These are phyloP conservation scores for Xylaria curta DNA, from an alignment of 495 filamentous ascomycete species.

Conservation along the genomic window DNA sequence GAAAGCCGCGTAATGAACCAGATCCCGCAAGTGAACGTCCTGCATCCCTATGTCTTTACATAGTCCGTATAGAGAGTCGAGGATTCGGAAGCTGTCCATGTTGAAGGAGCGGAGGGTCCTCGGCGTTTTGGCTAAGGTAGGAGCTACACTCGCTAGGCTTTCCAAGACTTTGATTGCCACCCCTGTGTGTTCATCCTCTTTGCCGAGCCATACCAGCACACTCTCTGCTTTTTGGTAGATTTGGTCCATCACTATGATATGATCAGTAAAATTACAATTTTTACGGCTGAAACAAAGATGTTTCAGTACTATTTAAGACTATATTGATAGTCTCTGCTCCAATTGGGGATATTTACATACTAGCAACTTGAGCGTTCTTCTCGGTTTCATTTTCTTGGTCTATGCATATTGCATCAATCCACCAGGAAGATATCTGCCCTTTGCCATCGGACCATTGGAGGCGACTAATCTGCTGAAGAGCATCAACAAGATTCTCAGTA, in stretches of 20 bases:
- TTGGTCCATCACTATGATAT: constrained; percentile 32
- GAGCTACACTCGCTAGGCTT: not conserved
- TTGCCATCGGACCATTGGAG: not conserved
- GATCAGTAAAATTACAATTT: not conserved
- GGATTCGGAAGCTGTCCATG: constrained; percentile 2
- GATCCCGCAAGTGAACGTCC: not conserved
- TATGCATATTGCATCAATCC: constrained; percentile 37
- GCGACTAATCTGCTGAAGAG: constrained; percentile 4
- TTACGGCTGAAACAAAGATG: not conserved
- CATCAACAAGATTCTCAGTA: not conserved
- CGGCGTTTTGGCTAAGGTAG: not conserved
- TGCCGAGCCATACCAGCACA: constrained; percentile 23
- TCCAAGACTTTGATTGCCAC: constrained; percentile 16
- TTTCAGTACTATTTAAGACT: not conserved
- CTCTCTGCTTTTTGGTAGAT: constrained; percentile 34
- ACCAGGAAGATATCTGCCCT: constrained; percentile 3
- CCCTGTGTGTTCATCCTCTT: constrained; percentile 9
- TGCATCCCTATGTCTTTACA: not conserved
- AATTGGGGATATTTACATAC: not conserved
- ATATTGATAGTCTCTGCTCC: not conserved
- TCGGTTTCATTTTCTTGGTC: constrained; percentile 31
- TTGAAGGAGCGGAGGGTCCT: not conserved
- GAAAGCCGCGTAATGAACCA: constrained; percentile 15
- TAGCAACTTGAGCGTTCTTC: not conserved
- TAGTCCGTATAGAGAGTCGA: not conserved